A percentile compares a stretch with the other conserved stretches of the same genome.
phyloP scores from a whole-genome alignment of 441 rosid species.

The Pelargonium fulgidum region DNA sequence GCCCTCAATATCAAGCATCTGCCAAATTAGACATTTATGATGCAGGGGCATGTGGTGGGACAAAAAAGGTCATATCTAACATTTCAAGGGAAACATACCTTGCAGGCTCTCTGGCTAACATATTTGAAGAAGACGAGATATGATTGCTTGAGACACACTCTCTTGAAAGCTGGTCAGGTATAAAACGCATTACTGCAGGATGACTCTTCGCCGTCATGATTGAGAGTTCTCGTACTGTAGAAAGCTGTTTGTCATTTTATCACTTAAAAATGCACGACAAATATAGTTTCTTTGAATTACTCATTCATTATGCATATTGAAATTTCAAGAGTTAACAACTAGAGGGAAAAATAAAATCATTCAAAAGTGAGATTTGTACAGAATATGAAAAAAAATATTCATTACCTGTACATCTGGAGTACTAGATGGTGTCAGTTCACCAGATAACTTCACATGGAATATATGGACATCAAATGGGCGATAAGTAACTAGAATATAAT shows the following conservation, averaged over 20 bases:
- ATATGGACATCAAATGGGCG: slow-evolving; percentile 86
- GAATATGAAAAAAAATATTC: slow-evolving; percentile 12
- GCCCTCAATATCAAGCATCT: slow-evolving; percentile 92
- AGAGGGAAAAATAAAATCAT: slow-evolving; percentile 6
- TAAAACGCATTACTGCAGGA: slow-evolving; percentile 97
- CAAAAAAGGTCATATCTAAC: slow-evolving; percentile 21
- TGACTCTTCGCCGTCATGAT: slow-evolving; percentile 99
- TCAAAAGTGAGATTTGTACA: slow-evolving; percentile 11
- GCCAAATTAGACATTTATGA: slow-evolving; percentile 19
- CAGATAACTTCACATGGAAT: slow-evolving; percentile 64
- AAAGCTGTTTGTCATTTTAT: slow-evolving; percentile 99
- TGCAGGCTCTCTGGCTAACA: slow-evolving; percentile 63
- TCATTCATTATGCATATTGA: slow-evolving; percentile 22
- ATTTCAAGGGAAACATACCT: slow-evolving; percentile 43
- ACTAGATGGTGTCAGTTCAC: slow-evolving; percentile 73
- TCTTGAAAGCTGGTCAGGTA: slow-evolving; percentile 76
- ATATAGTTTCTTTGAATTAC: slow-evolving; percentile 31
- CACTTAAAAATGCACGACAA: slow-evolving; percentile 80
- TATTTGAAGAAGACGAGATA: slow-evolving; percentile 41
- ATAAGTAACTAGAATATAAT: slow-evolving; percentile 78
- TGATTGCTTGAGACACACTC: slow-evolving; percentile 41
- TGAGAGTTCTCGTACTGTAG: slow-evolving; percentile 99
- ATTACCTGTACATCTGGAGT: slow-evolving; percentile 83
- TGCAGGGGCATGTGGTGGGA: slow-evolving; percentile 25
- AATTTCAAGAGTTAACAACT: slow-evolving; percentile 18